Conservation (phyloP, 768 basidiomycete genomes). For the Auricularia auricula-judae region DNA sequence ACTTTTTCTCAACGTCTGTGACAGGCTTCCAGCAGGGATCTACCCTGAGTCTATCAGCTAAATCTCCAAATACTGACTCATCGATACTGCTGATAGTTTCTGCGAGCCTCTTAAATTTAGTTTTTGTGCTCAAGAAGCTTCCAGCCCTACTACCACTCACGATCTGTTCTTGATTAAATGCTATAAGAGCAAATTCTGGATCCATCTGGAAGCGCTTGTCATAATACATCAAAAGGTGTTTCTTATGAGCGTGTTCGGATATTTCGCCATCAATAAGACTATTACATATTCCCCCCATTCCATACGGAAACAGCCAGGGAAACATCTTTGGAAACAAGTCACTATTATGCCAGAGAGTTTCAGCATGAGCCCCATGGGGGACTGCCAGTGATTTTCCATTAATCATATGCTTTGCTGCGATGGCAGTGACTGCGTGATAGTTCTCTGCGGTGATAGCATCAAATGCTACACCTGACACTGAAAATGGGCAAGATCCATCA, state of each 20-base stretch:
- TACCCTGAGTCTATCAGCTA: slow-evolving; percentile 26
- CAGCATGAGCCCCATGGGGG: neutral
- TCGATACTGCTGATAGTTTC: slow-evolving; percentile 20
- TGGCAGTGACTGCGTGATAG: neutral
- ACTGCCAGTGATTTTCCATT: slow-evolving; percentile 1
- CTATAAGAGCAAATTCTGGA: slow-evolving; percentile 24
- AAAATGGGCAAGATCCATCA: slow-evolving; percentile 12
- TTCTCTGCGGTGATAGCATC: neutral
- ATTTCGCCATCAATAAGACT: neutral
- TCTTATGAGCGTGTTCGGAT: slow-evolving; percentile 14
- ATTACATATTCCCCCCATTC: neutral
- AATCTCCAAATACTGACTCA: slow-evolving; percentile 21
- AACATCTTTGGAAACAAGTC: neutral
- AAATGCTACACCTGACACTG: slow-evolving; percentile 11
- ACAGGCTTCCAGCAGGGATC: neutral
- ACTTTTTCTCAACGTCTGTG: neutral
- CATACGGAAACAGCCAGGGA: slow-evolving; percentile 3
- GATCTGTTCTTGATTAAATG: slow-evolving; percentile 30
- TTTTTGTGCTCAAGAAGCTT: slow-evolving; percentile 18
- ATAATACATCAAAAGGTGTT: slow-evolving; percentile 24
- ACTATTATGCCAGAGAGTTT: neutral
- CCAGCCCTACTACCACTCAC: slow-evolving; percentile 17
- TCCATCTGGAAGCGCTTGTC: slow-evolving; percentile 31
- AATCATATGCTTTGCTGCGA: neutral
- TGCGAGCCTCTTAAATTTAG: slow-evolving; percentile 16